Percentiles rank a stretch among this genome's conserved stretches.
phyloP scores from a whole-genome alignment of 768 basidiomycete species.

The Rhizopogon vesiculosus region DNA sequence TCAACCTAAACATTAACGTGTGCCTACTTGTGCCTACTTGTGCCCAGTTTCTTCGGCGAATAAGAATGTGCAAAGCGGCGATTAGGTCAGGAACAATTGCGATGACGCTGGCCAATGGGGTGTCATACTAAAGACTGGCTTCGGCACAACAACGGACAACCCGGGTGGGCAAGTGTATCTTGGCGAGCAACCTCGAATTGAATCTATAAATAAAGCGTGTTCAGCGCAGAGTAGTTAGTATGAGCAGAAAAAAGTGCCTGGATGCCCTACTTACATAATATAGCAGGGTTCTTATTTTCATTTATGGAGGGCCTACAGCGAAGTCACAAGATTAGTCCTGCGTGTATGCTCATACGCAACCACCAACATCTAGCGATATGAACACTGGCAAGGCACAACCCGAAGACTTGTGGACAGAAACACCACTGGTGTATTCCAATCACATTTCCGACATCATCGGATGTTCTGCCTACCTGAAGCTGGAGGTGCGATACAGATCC shows the following conservation, averaged over 20 bases:
- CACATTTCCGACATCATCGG: constrained; percentile 50
- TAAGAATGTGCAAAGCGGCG: too few species aligned
- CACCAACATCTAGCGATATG: constrained; percentile 4
- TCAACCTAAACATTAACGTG: too few species aligned
- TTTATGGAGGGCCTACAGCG: too few species aligned
- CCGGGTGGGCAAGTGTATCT: too few species aligned
- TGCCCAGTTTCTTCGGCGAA: too few species aligned
- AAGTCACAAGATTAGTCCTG: background rate
- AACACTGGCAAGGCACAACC: background rate
- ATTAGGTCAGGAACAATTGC: too few species aligned
- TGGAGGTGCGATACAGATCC: constrained; percentile 47
- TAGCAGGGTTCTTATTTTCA: background rate
- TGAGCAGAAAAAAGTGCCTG: background rate
- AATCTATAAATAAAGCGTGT: background rate
- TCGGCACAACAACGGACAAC: too few species aligned
- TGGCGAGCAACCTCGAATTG: background rate
- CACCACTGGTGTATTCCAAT: constrained; percentile 59
- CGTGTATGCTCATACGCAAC: background rate
- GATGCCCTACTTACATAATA: background rate
- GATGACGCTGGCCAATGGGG: too few species aligned
- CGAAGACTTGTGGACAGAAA: constrained; percentile 49
- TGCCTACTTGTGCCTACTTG: too few species aligned
- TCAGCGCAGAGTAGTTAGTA: too few species aligned
- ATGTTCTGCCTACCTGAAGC: constrained; percentile 60
- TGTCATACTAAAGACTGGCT: too few species aligned